Evolutionary conservation across 2,329 filamentous ascomycete genomes (phyloP), one percentile per base, ranked within the genome.

Genomic region (Aspergillus carbonarius): DNA sequence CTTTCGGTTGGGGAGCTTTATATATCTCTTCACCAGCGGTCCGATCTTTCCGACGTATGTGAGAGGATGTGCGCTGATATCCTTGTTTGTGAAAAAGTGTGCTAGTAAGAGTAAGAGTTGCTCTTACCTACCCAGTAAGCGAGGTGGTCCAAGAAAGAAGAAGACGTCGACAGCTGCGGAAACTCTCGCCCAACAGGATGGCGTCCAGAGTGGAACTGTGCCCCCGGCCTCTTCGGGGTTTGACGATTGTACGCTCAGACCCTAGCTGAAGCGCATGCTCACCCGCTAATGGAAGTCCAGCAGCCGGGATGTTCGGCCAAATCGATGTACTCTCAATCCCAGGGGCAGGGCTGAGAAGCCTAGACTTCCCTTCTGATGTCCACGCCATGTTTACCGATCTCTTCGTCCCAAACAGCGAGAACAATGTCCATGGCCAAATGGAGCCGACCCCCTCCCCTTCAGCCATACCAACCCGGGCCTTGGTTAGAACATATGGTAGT

Each of bases 71-170:
- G 44, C 60, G 52, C 61, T 64, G 52, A 63, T 27, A 47, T 51
- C 35, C 18, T 50, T 58, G n/a, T 30, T 56, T 47, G 25, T 52
- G 50, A 35, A 51, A 51, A 58, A 78, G 76, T 79, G 76, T 66
- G 63, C 70, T 46, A 68, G 63, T 64, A 79, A 77, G 66, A 70
- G 70, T 46, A 74, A 69, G 61, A 71, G 73, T 64, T 79, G 76
- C 58, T 75, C 70, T 23, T 78, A 78, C 65, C 55, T 77, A 20
- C 76, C 76, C 35, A 78, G 76, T 70, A 78, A 77, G 66, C 69
- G 76, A 54, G 76, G 76, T 54, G 76, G 76, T n/a, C 76, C 76
- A 18, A 70, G 76, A 30, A 77, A 76, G 61, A 77, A 76, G 64
- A 71, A 68, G 57, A 27, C 60, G 20, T 66, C 70, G 1, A 49